Conservation (phyloP, 257 asterid genomes). For the Solanum chilense region DNA sequence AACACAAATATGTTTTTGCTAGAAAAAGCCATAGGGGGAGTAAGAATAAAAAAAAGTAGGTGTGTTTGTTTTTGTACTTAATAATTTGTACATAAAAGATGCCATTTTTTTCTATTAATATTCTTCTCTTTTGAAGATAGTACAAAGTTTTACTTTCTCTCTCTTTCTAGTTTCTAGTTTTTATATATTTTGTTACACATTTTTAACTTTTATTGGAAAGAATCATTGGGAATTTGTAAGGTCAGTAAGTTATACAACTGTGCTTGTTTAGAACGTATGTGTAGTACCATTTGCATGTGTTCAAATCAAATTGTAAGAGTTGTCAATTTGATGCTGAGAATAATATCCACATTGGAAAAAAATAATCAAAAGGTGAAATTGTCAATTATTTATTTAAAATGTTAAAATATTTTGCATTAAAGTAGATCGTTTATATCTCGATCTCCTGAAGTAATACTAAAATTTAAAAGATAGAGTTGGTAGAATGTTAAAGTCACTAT, state of each 20-base stretch:
- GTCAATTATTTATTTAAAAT: no score
- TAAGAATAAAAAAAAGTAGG: neutral
- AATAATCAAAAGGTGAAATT: neutral
- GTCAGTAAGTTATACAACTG: neutral
- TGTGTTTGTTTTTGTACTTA: neutral
- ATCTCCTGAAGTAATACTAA: no score
- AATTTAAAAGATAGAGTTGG: no score
- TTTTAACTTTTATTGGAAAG: neutral
- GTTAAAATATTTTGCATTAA: no score
- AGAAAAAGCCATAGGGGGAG: neutral
- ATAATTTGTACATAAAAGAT: neutral
- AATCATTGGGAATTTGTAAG: neutral
- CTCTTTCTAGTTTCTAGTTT: neutral
- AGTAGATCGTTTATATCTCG: accelerated
- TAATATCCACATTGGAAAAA: neutral
- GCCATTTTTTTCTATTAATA: neutral
- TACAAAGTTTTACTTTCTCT: neutral
- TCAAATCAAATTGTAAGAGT: neutral
- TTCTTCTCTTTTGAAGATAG: neutral
- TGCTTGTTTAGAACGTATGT: neutral
- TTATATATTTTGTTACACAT: neutral
- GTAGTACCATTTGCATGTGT: neutral
- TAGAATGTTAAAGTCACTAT: no score
- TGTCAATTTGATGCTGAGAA: neutral
- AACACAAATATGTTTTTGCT: neutral